phyloP scores from a whole-genome alignment of 2,329 filamentous ascomycete genomes.

The Mariannaea sp. region DNA sequence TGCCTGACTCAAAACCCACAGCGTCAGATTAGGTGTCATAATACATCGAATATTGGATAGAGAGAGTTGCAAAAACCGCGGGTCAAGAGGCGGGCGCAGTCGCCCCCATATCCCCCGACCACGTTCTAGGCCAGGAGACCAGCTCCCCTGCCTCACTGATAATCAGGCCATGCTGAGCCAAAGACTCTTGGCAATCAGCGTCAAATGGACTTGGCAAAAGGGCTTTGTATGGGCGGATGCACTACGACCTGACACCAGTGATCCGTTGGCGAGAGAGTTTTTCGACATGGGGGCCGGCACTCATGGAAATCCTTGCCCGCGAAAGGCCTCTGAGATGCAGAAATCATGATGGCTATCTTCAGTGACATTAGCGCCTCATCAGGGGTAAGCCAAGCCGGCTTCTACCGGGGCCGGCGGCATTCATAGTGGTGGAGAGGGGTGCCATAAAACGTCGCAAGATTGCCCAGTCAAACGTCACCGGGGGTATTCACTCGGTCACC shows the following conservation, averaged over 20 bases:
- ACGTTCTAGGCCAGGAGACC: neutral
- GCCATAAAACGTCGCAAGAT: neutral
- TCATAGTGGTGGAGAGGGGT: neutral
- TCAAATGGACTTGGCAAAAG: neutral
- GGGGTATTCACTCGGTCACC: neutral
- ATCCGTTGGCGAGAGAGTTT: neutral
- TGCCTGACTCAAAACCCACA: neutral
- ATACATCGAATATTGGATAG: too few species aligned
- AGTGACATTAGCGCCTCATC: neutral
- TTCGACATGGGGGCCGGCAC: slow-evolving; percentile 14
- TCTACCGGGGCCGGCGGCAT: neutral
- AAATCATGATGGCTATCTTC: too few species aligned
- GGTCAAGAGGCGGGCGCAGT: neutral
- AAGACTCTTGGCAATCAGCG: neutral
- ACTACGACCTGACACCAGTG: neutral
- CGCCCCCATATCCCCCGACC: neutral
- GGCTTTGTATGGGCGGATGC: neutral
- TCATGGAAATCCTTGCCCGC: slow-evolving; percentile 2
- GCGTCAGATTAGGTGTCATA: neutral
- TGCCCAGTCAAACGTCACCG: neutral
- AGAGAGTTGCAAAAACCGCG: too few species aligned
- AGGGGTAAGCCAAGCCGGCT: slow-evolving; percentile 10
- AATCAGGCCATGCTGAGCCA: slow-evolving; percentile 8
- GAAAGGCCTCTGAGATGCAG: too few species aligned
- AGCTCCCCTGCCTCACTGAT: neutral